Conservation (phyloP, 371 early-diverging fungal genomes). For the Coemansia sp. region DNA sequence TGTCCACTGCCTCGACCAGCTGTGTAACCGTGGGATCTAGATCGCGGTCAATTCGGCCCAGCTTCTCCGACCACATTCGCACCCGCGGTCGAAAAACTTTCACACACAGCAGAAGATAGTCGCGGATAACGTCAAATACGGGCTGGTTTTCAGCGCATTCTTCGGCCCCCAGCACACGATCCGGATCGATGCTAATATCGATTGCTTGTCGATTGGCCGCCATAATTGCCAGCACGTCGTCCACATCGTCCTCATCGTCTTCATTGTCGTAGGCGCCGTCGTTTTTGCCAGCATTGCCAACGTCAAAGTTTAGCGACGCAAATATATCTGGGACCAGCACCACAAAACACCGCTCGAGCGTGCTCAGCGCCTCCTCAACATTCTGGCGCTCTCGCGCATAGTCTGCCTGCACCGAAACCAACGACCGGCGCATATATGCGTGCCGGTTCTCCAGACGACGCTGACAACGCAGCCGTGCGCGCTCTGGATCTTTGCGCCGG, state of each 20-base stretch:
- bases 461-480: conserved; percentile 27
- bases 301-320: not conserved
- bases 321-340: conserved; percentile 33
- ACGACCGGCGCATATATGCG: conserved; percentile 19
- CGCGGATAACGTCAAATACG: conserved; percentile 64
- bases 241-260: not conserved
- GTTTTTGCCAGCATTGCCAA: not conserved
- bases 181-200: conserved; percentile 58
- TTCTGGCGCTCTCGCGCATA: conserved; percentile 52
- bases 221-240: conserved; percentile 45
- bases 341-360: conserved; percentile 24
- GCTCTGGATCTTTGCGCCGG: conserved; percentile 29
- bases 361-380: conserved; percentile 44
- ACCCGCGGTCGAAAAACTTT: conserved; percentile 54
- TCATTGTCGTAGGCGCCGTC: not conserved
- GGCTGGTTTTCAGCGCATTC: conserved; percentile 63
- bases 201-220: conserved; percentile 66
- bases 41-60: conserved; percentile 55
- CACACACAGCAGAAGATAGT: conserved; percentile 56
- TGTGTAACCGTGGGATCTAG: conserved; percentile 51
- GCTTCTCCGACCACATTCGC: conserved; percentile 56
- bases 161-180: conserved; percentile 54
- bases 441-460: conserved; percentile 17
- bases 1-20: conserved; percentile 51
- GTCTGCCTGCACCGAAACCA: conserved; percentile 52